Conservation (phyloP, 2,329 filamentous ascomycete genomes). For the Boeremia lycopersici region DNA sequence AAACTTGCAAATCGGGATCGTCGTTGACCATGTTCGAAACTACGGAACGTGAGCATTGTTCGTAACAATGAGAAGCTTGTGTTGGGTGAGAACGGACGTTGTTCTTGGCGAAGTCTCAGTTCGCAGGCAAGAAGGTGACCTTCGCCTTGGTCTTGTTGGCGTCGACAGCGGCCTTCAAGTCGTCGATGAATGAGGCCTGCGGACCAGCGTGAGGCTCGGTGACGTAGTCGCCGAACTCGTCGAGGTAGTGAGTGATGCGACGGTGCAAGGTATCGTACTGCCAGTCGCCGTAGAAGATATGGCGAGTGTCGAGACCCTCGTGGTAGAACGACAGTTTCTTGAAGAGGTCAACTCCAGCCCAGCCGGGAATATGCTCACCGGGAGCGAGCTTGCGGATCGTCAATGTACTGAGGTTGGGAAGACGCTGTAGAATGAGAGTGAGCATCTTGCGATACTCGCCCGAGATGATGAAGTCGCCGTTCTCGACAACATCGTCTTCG, state of each 20-base stretch:
- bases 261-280: constrained; percentile 25
- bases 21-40: background rate
- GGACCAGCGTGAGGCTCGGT: constrained; percentile 16
- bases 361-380: constrained; percentile 26
- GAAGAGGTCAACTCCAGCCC: constrained; percentile 9
- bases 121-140: background rate
- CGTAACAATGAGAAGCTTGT: too few relatives aligned
- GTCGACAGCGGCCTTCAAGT: constrained; percentile 17
- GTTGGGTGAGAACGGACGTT: background rate
- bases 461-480: constrained; percentile 14
- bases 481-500: background rate
- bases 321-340: constrained; percentile 23
- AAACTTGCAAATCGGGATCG: background rate
- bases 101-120: background rate
- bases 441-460: constrained; percentile 23
- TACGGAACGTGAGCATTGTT: background rate
- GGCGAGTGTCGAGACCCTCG: constrained; percentile 8
- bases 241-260: constrained; percentile 17
- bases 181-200: constrained; percentile 21
- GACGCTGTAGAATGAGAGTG: constrained; percentile 3
- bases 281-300: constrained; percentile 27
- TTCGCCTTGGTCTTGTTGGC: background rate
- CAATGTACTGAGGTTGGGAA: constrained; percentile 17
- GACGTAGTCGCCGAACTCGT: constrained; percentile 25
- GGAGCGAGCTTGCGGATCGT: constrained; percentile 19